These are phyloP conservation scores for Fusarium heterosporum DNA, from an alignment of 2,329 filamentous ascomycete species.

Conservation along the genomic window DNA sequence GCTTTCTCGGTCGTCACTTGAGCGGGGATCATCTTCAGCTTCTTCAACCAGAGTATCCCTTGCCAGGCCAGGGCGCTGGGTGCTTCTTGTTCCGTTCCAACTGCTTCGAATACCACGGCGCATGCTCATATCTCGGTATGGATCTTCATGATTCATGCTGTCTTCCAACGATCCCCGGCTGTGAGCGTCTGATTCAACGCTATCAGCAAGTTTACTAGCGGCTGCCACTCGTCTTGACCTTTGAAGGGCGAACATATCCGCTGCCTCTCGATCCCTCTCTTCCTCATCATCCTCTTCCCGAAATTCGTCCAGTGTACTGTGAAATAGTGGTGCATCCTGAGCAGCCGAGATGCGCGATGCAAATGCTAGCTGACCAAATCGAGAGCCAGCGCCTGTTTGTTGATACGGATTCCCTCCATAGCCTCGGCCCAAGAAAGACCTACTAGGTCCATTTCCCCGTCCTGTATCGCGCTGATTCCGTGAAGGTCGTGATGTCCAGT, in stretches of 20 bases:
- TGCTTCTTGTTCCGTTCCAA: conserved; percentile 68
- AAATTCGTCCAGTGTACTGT: conserved; percentile 89
- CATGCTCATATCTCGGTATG: conserved; percentile 61
- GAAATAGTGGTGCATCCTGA: conserved; percentile 92
- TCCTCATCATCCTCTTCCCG: conserved; percentile 93
- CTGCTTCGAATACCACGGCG: conserved; percentile 71
- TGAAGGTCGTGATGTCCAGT: conserved; percentile 53
- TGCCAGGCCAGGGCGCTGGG: conserved; percentile 45
- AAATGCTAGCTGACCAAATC: conserved; percentile 79
- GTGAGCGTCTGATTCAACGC: conserved; percentile 77
- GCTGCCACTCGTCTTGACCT: conserved; percentile 90
- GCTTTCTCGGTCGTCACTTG: conserved; percentile 49
- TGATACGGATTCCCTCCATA: conserved; percentile 82
- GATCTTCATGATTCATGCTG: conserved; percentile 47
- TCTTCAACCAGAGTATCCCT: conserved; percentile 56
- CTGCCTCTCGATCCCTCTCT: conserved; percentile 88
- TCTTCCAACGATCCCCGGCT: conserved; percentile 54
- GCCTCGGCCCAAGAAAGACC: conserved; percentile 59
- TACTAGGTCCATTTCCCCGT: conserved; percentile 49
- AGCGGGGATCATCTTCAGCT: conserved; percentile 55
- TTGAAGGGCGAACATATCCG: conserved; percentile 94
- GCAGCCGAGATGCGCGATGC: conserved; percentile 77
- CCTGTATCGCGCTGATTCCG: conserved; percentile 50
- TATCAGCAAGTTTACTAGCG: conserved; percentile 84
- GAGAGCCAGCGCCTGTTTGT: conserved; percentile 76